These are phyloP conservation scores for Pseudogymnoascus sp. DNA, from an alignment of 2,329 filamentous ascomycete species.

Conservation along the genomic window DNA sequence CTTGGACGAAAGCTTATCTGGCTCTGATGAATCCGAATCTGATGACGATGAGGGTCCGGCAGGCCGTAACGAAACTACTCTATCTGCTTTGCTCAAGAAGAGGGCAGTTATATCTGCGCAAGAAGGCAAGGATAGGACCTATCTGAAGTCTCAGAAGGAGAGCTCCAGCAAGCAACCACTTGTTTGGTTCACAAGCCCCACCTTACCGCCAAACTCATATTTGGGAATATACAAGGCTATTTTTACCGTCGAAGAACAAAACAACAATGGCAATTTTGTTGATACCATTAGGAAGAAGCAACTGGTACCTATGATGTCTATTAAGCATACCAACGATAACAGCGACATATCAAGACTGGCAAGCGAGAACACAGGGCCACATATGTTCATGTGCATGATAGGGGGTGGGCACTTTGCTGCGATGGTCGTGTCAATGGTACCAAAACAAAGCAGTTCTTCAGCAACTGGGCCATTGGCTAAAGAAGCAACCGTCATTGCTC, in stretches of 20 bases:
- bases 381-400: constrained; percentile 97
- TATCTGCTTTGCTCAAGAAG: constrained; percentile 71
- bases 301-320: constrained; percentile 50
- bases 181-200: constrained; percentile 74
- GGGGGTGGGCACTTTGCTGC: constrained; percentile 95
- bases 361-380: constrained; percentile 58
- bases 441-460: constrained; percentile 62
- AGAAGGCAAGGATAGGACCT: constrained; percentile 39
- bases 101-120: constrained; percentile 61
- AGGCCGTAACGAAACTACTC: constrained; percentile 54
- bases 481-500: constrained; percentile 79
- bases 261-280: constrained; percentile 50
- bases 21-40: constrained; percentile 62
- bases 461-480: constrained; percentile 64
- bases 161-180: constrained; percentile 62
- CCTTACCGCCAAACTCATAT: constrained; percentile 67
- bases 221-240: constrained; percentile 81
- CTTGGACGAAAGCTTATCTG: constrained; percentile 85
- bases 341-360: constrained; percentile 50
- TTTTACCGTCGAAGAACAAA: constrained; percentile 64
- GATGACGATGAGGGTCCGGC: constrained; percentile 54
- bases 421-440: constrained; percentile 85
- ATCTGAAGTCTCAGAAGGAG: constrained; percentile 40
- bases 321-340: constrained; percentile 38
- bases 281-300: constrained; percentile 70